A percentile compares a stretch with the other conserved stretches of the same genome.
Evolutionary conservation across 345 rosid species (phyloP).

Genomic region (Eucalyptus pumila): DNA sequence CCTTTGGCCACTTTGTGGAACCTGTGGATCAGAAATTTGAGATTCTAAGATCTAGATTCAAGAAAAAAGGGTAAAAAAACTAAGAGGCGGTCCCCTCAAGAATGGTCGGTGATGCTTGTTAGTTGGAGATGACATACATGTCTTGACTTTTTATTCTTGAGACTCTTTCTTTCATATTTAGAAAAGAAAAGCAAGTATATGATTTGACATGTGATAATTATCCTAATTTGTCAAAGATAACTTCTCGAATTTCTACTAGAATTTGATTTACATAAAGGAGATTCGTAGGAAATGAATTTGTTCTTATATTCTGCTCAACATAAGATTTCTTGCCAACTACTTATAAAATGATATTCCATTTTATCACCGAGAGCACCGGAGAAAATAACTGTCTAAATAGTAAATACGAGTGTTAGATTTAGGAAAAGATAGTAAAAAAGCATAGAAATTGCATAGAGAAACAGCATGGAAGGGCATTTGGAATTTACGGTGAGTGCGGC

Average conservation of each 20-base stretch:
- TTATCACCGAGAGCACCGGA: background rate
- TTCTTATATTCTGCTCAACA: background rate
- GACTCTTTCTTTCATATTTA: no score
- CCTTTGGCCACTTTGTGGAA: no score
- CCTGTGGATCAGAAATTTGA: rapidly evolving
- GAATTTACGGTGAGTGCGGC: background rate
- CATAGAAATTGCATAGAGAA: background rate
- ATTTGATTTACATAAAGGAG: background rate
- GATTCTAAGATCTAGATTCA: no score
- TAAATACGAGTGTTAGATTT: background rate
- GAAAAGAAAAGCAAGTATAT: background rate
- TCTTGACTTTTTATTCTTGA: no score
- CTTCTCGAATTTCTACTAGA: background rate
- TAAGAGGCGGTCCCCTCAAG: rapidly evolving
- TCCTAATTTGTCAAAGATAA: background rate
- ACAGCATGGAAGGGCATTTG: background rate
- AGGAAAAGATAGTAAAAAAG: background rate
- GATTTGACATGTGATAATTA: background rate
- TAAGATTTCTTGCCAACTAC: background rate
- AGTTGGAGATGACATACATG: no score
- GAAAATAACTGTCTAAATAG: background rate
- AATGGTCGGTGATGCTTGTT: no score
- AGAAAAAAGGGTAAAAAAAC: no score
- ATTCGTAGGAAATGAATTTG: background rate
- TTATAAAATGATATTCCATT: background rate